These are phyloP conservation scores for Brassica balearica DNA, from an alignment of 441 rosid genomes.

Conservation along the genomic window DNA sequence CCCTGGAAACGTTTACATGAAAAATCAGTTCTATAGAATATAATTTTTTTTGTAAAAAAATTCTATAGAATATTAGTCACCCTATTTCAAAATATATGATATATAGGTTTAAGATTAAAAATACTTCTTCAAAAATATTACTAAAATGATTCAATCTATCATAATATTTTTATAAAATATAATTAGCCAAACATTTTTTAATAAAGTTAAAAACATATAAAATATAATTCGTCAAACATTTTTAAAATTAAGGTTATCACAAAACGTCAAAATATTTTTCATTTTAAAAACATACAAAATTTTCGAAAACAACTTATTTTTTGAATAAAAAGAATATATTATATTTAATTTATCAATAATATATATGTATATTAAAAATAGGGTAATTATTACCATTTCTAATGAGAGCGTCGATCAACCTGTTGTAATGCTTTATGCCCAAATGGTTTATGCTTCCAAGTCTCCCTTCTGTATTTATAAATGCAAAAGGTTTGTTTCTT, in stretches of 20 bases:
- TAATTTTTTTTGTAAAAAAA: no score
- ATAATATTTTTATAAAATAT: no score
- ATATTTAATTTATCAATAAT: background rate
- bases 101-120: no score
- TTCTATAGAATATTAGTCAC: background rate
- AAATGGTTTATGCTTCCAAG: conserved; percentile 51
- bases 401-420: conserved; percentile 54
- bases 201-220: background rate
- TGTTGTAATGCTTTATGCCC: conserved; percentile 58
- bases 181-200: no score
- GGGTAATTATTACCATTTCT: conserved; percentile 34
- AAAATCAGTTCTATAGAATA: background rate
- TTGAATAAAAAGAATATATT: background rate
- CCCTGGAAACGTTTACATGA: conserved; percentile 36
- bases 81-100: background rate
- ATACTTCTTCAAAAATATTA: no score
- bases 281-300: no score
- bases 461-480: conserved; percentile 51
- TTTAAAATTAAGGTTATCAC: no score
- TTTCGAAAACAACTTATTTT: background rate
- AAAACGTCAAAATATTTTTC: no score
- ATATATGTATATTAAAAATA: background rate
- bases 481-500: conserved; percentile 4
- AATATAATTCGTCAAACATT: no score
- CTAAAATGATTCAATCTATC: background rate